Base-by-base conservation (phyloP, 306 rosid species). In the Trifolium repens region DNA sequence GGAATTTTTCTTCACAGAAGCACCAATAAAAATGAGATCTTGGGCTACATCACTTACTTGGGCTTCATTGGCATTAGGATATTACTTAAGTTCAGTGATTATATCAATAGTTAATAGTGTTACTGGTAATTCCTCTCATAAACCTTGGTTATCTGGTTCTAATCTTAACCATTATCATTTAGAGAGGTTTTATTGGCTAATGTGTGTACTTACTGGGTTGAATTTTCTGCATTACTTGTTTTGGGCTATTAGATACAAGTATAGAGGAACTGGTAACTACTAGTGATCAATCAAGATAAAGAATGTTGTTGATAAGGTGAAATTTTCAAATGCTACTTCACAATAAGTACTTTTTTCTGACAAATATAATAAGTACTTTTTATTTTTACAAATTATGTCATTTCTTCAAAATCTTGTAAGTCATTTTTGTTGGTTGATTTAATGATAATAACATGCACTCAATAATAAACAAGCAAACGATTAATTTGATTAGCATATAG, bases 1-100 rank as follows among this genome's bases (percentile, higher is more conserved):
- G 77, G 99, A 94, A 43, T 94, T 94, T 50, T 92, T 94, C 92
- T 94, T 94, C 89, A 86, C 99, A 12, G 99, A 94, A 66, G 96
- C 97, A 47, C 99, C 99, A 1, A 2, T 74, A 5, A 82, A 85
- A 69, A 94, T 94, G 99, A 87, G 92, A 66, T 94, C 99, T 8
- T 75, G 93, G 83, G 99, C 99, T 11, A 92, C 99, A 54, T 82
- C 99, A 58, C 93, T 94, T 3, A 89, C 97, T 0, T 94, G 91
- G 91, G 96, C 89, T 5, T 92, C 96, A 24, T 68, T 94, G 85
- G 99, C 97, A 0, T 26, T 94, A 82, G 99, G 99, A 0, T 94
- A 88, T 72, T 94, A 88, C 72, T 81, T 94, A 3, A 94, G 99
- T 87, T 78, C 99, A 7, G 89, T 87, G 22, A 76, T 94, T 16